A percentile compares a stretch with the other conserved stretches of the same genome.
These are phyloP conservation scores for Melaleuca alternifolia DNA, from an alignment of 345 rosid genomes.

Conservation along the genomic window DNA sequence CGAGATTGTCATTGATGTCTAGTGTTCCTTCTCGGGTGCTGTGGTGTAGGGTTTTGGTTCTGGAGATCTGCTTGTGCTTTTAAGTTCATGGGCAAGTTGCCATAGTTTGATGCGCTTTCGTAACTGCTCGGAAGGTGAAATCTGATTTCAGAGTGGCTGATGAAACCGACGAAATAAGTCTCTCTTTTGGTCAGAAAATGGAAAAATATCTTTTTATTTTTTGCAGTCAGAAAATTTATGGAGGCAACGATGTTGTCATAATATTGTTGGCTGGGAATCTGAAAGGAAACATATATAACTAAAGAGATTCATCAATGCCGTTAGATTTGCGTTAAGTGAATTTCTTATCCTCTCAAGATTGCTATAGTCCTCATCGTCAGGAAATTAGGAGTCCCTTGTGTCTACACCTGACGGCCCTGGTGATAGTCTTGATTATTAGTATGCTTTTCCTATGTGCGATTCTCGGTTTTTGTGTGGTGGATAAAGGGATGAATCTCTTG, in stretches of 20 bases:
- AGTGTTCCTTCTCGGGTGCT: background rate
- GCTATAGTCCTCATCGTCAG: background rate
- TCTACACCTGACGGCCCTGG: background rate
- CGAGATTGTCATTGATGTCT: background rate
- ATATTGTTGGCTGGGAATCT: no score
- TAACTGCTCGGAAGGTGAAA: background rate
- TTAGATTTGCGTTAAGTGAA: background rate
- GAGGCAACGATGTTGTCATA: background rate
- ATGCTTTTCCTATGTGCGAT: background rate
- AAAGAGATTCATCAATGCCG: background rate
- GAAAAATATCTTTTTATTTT: background rate
- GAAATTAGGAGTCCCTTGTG: background rate
- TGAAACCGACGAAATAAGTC: background rate
- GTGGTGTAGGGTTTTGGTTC: background rate
- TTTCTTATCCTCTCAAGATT: background rate
- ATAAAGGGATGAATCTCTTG: background rate
- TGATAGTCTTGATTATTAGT: background rate
- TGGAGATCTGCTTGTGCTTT: background rate
- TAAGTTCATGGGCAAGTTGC: background rate
- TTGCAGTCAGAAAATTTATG: background rate
- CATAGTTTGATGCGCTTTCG: background rate
- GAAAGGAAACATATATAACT: no score
- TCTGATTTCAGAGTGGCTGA: background rate
- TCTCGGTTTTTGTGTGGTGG: background rate
- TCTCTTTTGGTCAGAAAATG: background rate